A percentile compares a stretch with the other conserved stretches of the same genome.
Evolutionary conservation across 768 basidiomycete genomes (phyloP).

Genomic region (Trametes cubensis): DNA sequence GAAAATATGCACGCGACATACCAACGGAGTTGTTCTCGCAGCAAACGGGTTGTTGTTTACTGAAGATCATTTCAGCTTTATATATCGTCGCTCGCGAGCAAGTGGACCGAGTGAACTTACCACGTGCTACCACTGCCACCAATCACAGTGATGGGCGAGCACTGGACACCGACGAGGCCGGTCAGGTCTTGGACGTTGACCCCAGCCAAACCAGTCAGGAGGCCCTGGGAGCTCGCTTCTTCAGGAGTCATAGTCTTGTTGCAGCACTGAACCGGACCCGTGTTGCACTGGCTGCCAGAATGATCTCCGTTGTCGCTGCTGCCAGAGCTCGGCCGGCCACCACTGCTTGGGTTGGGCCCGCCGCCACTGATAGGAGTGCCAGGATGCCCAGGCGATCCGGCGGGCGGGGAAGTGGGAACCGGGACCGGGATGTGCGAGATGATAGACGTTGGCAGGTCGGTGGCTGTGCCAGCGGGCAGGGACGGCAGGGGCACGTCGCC

Average conservation of each 20-base stretch:
- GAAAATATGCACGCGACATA: not conserved
- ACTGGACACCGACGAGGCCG: slow-evolving; percentile 11
- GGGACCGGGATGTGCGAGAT: not conserved
- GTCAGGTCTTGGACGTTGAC: slow-evolving; percentile 12
- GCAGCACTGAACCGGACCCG: slow-evolving; percentile 17
- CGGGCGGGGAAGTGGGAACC: not conserved
- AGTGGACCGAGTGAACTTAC: slow-evolving; percentile 1
- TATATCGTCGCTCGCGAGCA: not conserved
- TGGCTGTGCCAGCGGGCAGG: not conserved
- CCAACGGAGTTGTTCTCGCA: slow-evolving; percentile 17
- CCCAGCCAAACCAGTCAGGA: slow-evolving; percentile 11
- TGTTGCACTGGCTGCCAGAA: slow-evolving; percentile 14
- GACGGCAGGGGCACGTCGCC: not conserved
- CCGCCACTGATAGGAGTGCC: not conserved
- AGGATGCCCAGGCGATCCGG: not conserved
- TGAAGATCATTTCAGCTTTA: not conserved
- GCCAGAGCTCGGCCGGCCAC: not conserved
- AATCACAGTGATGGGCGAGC: slow-evolving; percentile 10
- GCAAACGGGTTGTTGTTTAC: slow-evolving; percentile 15
- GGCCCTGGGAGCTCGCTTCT: not conserved
- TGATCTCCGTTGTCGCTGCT: not conserved
- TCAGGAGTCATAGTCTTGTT: slow-evolving; percentile 1
- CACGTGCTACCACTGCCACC: not conserved
- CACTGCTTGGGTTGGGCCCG: not conserved
- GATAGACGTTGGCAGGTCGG: not conserved